Conservation (phyloP, 164 flowering plant species). For the Vitis cinerea region DNA sequence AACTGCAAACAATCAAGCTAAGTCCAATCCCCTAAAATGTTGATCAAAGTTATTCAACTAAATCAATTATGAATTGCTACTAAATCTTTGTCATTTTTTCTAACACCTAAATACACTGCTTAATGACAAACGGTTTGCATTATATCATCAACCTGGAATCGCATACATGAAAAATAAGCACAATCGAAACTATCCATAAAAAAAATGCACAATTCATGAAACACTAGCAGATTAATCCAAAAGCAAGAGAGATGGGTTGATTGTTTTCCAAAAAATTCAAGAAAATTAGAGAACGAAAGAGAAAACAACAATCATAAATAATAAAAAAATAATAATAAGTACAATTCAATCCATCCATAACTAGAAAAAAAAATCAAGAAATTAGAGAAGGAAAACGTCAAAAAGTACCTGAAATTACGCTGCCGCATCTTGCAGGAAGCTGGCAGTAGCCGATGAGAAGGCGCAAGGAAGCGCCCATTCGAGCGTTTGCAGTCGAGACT, state of each 20-base stretch:
- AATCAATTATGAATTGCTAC: no score
- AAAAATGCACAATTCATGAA: no score
- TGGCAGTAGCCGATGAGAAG: constrained; percentile 31
- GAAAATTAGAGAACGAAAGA: not conserved
- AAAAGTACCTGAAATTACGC: constrained; percentile 46
- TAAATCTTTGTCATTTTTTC: no score
- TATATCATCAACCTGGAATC: no score
- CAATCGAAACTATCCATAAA: no score
- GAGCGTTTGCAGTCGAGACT: constrained; percentile 19
- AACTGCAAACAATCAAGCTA: no score
- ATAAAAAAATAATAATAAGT: not conserved
- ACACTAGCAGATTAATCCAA: not conserved
- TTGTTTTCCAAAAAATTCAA: constrained; percentile 9
- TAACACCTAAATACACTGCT: no score
- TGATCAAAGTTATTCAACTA: no score
- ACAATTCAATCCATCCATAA: not conserved
- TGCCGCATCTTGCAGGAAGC: constrained; percentile 59
- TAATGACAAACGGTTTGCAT: no score
- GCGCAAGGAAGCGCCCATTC: constrained; percentile 17
- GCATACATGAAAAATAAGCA: no score
- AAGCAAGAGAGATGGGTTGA: constrained; percentile 1
- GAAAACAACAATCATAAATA: not conserved
- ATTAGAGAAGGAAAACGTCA: not conserved
- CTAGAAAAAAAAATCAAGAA: not conserved
- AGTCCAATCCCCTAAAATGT: no score